A percentile compares a stretch with the other conserved stretches of the same genome.
Evolutionary conservation across 495 filamentous ascomycete species (phyloP).

Genomic region (Cercophora scortea): DNA sequence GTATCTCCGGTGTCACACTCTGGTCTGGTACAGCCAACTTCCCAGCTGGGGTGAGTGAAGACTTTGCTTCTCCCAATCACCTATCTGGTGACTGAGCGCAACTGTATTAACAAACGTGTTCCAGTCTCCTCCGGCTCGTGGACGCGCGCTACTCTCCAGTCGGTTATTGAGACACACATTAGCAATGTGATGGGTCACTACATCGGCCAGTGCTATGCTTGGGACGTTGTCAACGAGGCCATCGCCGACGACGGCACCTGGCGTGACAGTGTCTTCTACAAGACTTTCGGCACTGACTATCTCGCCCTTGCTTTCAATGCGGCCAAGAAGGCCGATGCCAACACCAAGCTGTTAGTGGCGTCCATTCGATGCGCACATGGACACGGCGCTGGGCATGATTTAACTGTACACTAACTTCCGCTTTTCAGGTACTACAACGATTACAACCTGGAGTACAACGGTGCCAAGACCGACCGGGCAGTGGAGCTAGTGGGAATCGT

Average conservation of each 20-base stretch:
- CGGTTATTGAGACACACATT: conserved; percentile 38
- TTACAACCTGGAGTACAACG: conserved; percentile 53
- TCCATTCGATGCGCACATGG: no score
- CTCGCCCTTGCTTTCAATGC: conserved; percentile 39
- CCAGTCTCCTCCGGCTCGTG: conserved; percentile 42
- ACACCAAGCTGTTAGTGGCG: conserved; percentile 22
- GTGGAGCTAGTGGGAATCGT: conserved; percentile 40
- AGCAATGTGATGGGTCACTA: conserved; percentile 46
- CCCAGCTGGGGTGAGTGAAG: conserved; percentile 41
- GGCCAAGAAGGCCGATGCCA: conserved; percentile 29
- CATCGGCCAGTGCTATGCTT: conserved; percentile 39
- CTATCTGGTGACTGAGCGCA: conserved; percentile 1
- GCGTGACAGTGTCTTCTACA: conserved; percentile 31
- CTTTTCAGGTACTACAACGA: conserved; percentile 58
- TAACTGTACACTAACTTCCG: conserved; percentile 33
- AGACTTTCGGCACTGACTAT: conserved; percentile 37
- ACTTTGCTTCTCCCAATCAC: no score
- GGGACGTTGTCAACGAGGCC: conserved; percentile 52
- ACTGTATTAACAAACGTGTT: conserved; percentile 41
- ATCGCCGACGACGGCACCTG: conserved; percentile 36
- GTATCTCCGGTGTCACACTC: conserved; percentile 49
- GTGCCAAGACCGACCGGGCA: conserved; percentile 40
- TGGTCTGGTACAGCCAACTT: conserved; percentile 57
- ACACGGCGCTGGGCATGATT: no score
- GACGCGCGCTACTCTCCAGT: conserved; percentile 44